Conservation (phyloP, 257 asterid species). For the Przewalskia tangutica region DNA sequence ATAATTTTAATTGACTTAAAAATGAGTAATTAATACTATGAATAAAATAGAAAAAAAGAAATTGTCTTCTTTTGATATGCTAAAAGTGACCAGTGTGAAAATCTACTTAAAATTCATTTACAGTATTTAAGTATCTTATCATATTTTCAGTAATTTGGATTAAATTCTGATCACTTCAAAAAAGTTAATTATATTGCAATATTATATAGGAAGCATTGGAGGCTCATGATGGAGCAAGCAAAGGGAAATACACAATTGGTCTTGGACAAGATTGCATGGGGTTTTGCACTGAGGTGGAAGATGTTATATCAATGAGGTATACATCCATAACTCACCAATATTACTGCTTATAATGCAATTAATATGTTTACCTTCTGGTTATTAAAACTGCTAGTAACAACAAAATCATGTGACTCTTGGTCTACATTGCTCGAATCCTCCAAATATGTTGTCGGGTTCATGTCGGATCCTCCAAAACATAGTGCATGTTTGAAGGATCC, state of each 20-base stretch:
- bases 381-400: no score
- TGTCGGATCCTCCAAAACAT: no score
- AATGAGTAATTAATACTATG: no score
- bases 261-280: conserved; percentile 99
- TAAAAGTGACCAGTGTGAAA: no score
- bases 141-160: neutral
- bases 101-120: neutral
- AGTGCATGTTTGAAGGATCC: neutral
- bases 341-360: no score
- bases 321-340: neutral
- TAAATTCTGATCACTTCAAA: neutral
- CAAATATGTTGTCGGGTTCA: no score
- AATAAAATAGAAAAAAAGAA: no score
- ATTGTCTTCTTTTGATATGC: no score
- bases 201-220: conserved; percentile 67
- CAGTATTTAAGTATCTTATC: neutral
- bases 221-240: conserved; percentile 98
- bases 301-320: conserved; percentile 97
- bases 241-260: conserved; percentile 98
- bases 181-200: neutral
- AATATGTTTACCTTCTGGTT: no score
- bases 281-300: conserved; percentile 92
- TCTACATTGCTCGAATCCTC: no score
- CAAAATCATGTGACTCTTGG: no score
- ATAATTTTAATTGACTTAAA: no score